phyloP scores from a whole-genome alignment of 495 filamentous ascomycete genomes.

The Gamarada debralockiae region DNA sequence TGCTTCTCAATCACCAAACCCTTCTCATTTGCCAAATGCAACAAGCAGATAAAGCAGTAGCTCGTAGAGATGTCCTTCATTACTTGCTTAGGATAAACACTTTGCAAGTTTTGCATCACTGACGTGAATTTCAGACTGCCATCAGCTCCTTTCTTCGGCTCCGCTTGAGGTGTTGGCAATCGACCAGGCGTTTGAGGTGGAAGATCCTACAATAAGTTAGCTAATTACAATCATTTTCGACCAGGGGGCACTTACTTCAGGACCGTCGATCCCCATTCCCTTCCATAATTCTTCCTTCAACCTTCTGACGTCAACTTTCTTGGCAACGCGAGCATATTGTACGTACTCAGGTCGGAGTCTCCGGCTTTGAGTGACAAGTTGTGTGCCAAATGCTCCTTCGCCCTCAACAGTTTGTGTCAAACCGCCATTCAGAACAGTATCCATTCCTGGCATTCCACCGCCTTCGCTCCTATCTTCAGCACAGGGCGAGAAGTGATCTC shows the following conservation, averaged over 20 bases:
- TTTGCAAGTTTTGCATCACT: slow-evolving; percentile 84
- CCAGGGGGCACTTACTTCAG: slow-evolving; percentile 33
- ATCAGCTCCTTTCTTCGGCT: slow-evolving; percentile 23
- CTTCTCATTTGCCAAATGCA: slow-evolving; percentile 97
- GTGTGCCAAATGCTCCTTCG: slow-evolving; percentile 77
- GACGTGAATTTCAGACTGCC: slow-evolving; percentile 76
- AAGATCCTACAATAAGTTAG: slow-evolving; percentile 2
- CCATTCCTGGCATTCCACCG: slow-evolving; percentile 44
- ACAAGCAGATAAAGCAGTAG: slow-evolving; percentile 93
- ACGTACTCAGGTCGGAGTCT: slow-evolving; percentile 89
- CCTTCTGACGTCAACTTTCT: slow-evolving; percentile 96
- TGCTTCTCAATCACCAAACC: slow-evolving; percentile 69
- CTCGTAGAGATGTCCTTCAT: slow-evolving; percentile 96
- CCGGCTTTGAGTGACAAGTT: slow-evolving; percentile 85
- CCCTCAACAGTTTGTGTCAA: slow-evolving; percentile 39
- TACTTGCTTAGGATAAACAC: slow-evolving; percentile 75
- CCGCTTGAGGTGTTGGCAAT: slow-evolving; percentile 29
- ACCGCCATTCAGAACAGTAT: slow-evolving; percentile 30
- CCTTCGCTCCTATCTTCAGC: slow-evolving; percentile 42
- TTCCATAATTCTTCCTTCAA: slow-evolving; percentile 97
- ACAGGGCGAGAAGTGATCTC: slow-evolving; percentile 84
- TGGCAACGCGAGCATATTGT: slow-evolving; percentile 91
- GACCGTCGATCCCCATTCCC: slow-evolving; percentile 66
- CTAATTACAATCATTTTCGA: background rate
- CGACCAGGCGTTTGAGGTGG: slow-evolving; percentile 18